These are phyloP conservation scores for Nyssa sinensis DNA, from an alignment of 148 eudicot genomes.

Conservation along the genomic window DNA sequence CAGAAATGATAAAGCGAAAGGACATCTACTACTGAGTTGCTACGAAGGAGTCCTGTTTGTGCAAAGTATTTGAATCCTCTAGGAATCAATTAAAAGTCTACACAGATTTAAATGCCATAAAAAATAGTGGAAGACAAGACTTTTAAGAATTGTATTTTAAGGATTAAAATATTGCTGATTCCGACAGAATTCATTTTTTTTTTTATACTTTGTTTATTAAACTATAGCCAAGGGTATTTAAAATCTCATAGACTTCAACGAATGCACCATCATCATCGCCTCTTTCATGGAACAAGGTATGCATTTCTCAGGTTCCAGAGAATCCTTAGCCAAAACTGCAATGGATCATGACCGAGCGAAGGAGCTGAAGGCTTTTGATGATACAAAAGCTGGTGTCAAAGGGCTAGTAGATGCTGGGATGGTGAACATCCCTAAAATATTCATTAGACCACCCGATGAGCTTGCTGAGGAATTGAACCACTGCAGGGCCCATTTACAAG, in stretches of 20 bases:
- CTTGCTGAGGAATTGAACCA: slow-evolving; percentile 19
- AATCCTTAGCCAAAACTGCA: slow-evolving; percentile 1
- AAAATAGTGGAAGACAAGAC: too few species aligned
- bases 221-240: too few species aligned
- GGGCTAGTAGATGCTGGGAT: slow-evolving; percentile 24
- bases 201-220: too few species aligned
- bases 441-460: slow-evolving; percentile 34
- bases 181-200: too few species aligned
- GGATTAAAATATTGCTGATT: too few species aligned
- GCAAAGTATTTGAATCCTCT: too few species aligned
- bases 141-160: too few species aligned
- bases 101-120: too few species aligned
- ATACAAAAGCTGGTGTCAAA: slow-evolving; percentile 46
- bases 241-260: slow-evolving; percentile 1
- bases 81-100: too few species aligned
- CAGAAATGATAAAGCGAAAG: too few species aligned
- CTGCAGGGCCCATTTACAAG: neutral
- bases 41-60: too few species aligned
- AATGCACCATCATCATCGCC: neutral
- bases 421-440: slow-evolving; percentile 28
- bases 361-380: slow-evolving; percentile 41
- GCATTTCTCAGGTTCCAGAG: neutral
- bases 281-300: neutral
- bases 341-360: slow-evolving; percentile 18
- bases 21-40: too few species aligned